phyloP scores from a whole-genome alignment of 179 eudicot species.

The Drosera spatulata region DNA sequence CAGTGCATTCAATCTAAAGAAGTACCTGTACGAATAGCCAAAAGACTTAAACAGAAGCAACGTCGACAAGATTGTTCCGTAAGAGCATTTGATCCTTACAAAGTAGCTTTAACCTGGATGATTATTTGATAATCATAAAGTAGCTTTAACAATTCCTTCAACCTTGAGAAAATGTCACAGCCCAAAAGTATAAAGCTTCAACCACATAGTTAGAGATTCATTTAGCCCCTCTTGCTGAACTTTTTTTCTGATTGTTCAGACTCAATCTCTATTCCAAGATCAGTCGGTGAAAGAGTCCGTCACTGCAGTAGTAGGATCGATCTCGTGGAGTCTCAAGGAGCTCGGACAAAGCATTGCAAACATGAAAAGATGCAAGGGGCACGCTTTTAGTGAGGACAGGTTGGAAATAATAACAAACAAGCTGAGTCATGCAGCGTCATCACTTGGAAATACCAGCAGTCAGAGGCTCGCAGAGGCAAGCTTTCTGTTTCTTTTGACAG shows the following conservation, averaged over 20 bases:
- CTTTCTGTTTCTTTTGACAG: slow-evolving; percentile 29
- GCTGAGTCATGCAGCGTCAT: slow-evolving; percentile 12
- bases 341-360: slow-evolving; percentile 40
- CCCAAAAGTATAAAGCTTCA: too few relatives aligned
- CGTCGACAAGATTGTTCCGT: too few relatives aligned
- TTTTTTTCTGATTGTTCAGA: background rate
- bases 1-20: slow-evolving; percentile 1
- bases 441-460: background rate
- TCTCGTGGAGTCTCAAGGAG: slow-evolving; percentile 36
- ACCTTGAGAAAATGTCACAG: too few relatives aligned
- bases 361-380: slow-evolving; percentile 27
- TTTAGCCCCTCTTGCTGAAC: too few relatives aligned
- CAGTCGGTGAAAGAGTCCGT: slow-evolving; percentile 36
- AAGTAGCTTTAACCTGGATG: too few relatives aligned
- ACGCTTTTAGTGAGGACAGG: slow-evolving; percentile 16
- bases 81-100: too few relatives aligned
- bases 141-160: too few relatives aligned
- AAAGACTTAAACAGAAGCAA: too few relatives aligned
- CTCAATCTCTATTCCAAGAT: slow-evolving; percentile 17
- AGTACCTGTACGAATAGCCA: background rate
- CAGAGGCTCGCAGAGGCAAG: slow-evolving; percentile 25
- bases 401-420: slow-evolving; percentile 21
- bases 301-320: slow-evolving; percentile 24
- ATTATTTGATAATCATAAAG: too few relatives aligned
- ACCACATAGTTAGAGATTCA: too few relatives aligned